phyloP scores from a whole-genome alignment of 495 filamentous ascomycete genomes.

The Aspergillus wentii region DNA sequence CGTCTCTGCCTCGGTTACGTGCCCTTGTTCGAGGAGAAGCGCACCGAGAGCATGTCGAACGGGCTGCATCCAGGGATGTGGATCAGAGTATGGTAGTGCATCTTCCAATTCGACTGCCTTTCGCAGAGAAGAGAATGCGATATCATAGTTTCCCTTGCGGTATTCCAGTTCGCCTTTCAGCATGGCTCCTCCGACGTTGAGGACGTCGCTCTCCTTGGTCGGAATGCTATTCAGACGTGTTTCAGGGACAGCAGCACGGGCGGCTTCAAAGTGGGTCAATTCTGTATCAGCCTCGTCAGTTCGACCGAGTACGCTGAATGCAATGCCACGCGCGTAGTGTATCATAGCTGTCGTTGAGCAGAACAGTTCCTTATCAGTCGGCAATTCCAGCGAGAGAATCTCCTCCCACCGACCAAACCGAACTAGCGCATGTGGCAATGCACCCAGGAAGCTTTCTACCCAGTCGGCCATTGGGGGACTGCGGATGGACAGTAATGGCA shows the following conservation, averaged over 20 bases:
- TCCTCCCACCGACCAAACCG: constrained; percentile 63
- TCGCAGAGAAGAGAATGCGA: constrained; percentile 50
- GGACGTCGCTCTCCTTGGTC: constrained; percentile 53
- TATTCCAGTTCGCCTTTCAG: constrained; percentile 65
- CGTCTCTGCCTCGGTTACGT: constrained; percentile 46
- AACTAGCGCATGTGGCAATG: constrained; percentile 56
- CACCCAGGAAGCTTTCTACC: constrained; percentile 55
- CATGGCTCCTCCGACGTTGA: constrained; percentile 55
- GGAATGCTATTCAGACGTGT: constrained; percentile 48
- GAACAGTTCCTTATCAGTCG: constrained; percentile 49
- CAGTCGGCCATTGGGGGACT: constrained; percentile 61
- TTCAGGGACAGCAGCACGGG: constrained; percentile 38
- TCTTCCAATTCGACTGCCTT: constrained; percentile 51
- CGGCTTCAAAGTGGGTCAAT: constrained; percentile 37
- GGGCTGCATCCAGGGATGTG: constrained; percentile 69
- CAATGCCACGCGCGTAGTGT: constrained; percentile 58
- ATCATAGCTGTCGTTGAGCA: constrained; percentile 54
- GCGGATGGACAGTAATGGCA: constrained; percentile 47
- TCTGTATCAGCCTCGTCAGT: constrained; percentile 40
- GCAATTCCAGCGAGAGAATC: constrained; percentile 41
- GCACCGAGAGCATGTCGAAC: constrained; percentile 62
- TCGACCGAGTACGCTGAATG: constrained; percentile 48
- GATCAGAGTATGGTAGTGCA: constrained; percentile 57
- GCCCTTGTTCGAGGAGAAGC: constrained; percentile 56
- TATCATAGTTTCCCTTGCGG: constrained; percentile 46